These are phyloP conservation scores for Metschnikowia shivogae DNA, from an alignment of 805 yeast species.

Conservation along the genomic window DNA sequence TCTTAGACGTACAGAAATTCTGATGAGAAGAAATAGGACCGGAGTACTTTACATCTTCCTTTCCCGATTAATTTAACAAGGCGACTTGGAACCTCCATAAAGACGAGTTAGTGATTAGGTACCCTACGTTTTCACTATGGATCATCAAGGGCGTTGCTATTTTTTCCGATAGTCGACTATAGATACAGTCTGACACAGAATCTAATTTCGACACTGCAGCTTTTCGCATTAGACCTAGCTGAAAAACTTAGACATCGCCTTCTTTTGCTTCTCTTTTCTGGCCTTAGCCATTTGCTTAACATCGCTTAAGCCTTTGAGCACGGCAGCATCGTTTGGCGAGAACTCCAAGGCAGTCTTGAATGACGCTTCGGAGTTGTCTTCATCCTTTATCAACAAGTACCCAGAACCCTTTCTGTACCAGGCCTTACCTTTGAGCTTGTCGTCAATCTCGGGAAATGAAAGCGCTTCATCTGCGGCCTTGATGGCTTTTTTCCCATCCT, in stretches of 20 bases:
- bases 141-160: no score
- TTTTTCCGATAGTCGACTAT: no score
- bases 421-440: constrained; percentile 77
- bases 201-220: not conserved
- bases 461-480: constrained; percentile 64
- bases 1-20: no score
- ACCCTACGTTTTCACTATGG: no score
- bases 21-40: no score
- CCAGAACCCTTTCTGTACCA: constrained; percentile 83
- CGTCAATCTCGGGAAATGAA: constrained; percentile 54
- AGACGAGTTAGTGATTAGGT: no score
- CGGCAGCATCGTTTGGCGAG: constrained; percentile 71
- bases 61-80: no score
- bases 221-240: not conserved
- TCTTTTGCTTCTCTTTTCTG: constrained; percentile 65
- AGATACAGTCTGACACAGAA: no score
- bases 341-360: constrained; percentile 60
- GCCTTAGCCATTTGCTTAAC: constrained; percentile 49
- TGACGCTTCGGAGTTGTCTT: constrained; percentile 63
- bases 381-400: constrained; percentile 56
- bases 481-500: constrained; percentile 50
- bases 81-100: no score
- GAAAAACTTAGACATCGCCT: constrained; percentile 71
- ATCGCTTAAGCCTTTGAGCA: constrained; percentile 58
- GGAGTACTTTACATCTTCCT: no score